Evolutionary conservation across 2,329 filamentous ascomycete species (phyloP), one percentile per base, ranked within the genome.

Genomic region (Epichloe coenophiala): DNA sequence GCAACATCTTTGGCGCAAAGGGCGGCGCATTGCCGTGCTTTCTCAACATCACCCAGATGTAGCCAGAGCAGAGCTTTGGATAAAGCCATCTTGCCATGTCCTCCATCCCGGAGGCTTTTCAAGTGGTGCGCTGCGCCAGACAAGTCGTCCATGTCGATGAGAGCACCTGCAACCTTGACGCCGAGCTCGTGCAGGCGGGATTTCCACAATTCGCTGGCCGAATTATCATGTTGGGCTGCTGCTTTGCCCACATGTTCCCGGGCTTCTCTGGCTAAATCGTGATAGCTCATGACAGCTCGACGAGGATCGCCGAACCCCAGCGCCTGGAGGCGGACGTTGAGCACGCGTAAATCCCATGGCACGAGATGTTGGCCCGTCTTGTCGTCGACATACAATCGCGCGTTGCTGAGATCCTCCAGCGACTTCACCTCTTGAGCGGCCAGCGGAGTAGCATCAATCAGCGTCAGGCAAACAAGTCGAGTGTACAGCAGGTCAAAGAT

Each of bases 71-170:
- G 71, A 2, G 84, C 78, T 54, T 72, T 74, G 4, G 77, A 70
- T 12, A 74, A 65, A 3, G 65, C 65, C 54, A 76, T 57, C 64
- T 70, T 68, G 19, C 65, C 61, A 58, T 69, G 60, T 19, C 66
- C 60, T 3, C 62, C 58, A 15, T 63, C 65, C 47, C 63, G 69
- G 13, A 95, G 65, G 3, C 74, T 80, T 19, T 72, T 71, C 2
- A 98, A 70, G 59, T 94, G 88, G 33, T 83, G 72, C 1, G 77
- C 80, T 0, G 91, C 93, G 4, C 86, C 88, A 2, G 86, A 80
- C 0, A 94, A 64, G 62, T 98, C 91, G 8, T 88, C 88, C 82
- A 96, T 94, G 65, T 93, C 86, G 5, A 91, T 75, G 31, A 93
- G 68, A 0, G 84, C 82, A 13, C 78, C 76, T 0, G 78, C 78